Evolutionary conservation across 768 basidiomycete species (phyloP).

Genomic region (Hygrocybe coccinea): DNA sequence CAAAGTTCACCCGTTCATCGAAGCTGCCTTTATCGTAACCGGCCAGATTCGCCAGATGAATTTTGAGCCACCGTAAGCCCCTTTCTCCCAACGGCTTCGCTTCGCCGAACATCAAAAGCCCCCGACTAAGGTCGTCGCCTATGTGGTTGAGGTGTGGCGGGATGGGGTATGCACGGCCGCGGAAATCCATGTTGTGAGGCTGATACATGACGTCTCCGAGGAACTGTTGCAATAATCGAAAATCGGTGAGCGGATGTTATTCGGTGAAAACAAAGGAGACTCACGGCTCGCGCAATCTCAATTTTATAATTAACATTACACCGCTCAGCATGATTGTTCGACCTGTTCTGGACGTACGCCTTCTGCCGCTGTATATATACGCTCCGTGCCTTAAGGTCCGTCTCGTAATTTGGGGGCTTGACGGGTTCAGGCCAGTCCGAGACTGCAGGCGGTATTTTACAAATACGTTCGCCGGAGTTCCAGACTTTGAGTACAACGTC

Average conservation of each 20-base stretch:
- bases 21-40: slow-evolving; percentile 95
- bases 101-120: slow-evolving; percentile 79
- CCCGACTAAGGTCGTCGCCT: slow-evolving; percentile 88
- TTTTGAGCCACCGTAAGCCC: slow-evolving; percentile 91
- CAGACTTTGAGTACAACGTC: slow-evolving; percentile 64
- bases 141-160: slow-evolving; percentile 95
- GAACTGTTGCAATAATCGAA: slow-evolving; percentile 48
- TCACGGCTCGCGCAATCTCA: slow-evolving; percentile 87
- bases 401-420: slow-evolving; percentile 21
- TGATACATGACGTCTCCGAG: slow-evolving; percentile 83
- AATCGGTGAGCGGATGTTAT: too few species aligned
- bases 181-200: slow-evolving; percentile 96
- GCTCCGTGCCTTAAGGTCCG: slow-evolving; percentile 51
- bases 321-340: slow-evolving; percentile 84
- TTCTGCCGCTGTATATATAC: slow-evolving; percentile 55
- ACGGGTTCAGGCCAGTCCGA: slow-evolving; percentile 46
- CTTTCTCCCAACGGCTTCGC: slow-evolving; percentile 73
- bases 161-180: slow-evolving; percentile 94
- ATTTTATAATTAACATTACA: slow-evolving; percentile 96
- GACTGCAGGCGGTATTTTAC: slow-evolving; percentile 76
- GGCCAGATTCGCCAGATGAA: slow-evolving; percentile 88
- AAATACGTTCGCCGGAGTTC: slow-evolving; percentile 79
- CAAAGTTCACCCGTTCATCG: slow-evolving; percentile 82
- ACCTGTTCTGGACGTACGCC: slow-evolving; percentile 51
- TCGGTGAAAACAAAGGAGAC: slow-evolving; percentile 31